Evolutionary conservation across 345 rosid genomes (phyloP).

Genomic region (Gossypium thurberi): DNA sequence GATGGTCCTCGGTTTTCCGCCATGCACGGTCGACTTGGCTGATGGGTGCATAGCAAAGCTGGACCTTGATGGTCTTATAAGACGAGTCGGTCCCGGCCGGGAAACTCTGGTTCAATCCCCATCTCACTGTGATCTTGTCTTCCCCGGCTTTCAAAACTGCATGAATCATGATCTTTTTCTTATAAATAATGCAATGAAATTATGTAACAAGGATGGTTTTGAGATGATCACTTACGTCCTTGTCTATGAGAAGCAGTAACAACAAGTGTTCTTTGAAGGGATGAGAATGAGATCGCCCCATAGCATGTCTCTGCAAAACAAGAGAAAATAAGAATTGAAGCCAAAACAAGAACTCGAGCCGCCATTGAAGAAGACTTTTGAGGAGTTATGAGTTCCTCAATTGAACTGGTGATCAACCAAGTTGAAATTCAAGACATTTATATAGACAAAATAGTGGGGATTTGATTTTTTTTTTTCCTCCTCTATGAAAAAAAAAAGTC

Average conservation of each 20-base stretch:
- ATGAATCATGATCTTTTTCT: neutral
- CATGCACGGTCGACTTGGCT: conserved; percentile 76
- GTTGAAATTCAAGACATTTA: neutral
- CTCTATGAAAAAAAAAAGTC: neutral
- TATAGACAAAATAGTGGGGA: neutral
- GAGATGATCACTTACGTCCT: neutral
- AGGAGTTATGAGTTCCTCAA: neutral
- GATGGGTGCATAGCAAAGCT: conserved; percentile 62
- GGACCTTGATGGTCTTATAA: conserved; percentile 42
- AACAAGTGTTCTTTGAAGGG: conserved; percentile 4
- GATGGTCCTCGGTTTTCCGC: conserved; percentile 52
- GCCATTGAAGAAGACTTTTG: conserved; percentile 21
- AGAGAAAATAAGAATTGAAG: conserved; percentile 24
- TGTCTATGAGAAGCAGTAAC: conserved; percentile 9
- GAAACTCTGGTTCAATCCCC: conserved; percentile 43
- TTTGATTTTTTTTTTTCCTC: neutral
- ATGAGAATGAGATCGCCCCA: conserved; percentile 8
- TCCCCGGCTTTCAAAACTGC: conserved; percentile 6
- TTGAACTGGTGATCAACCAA: neutral
- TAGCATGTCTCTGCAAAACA: conserved; percentile 13
- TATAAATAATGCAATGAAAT: neutral
- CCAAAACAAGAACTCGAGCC: conserved; percentile 20
- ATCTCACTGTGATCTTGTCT: conserved; percentile 40
- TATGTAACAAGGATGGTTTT: neutral
- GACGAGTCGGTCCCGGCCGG: conserved; percentile 30